Conservation (phyloP, 1,284 basidiomycete species). For the Puccinia coronata region DNA sequence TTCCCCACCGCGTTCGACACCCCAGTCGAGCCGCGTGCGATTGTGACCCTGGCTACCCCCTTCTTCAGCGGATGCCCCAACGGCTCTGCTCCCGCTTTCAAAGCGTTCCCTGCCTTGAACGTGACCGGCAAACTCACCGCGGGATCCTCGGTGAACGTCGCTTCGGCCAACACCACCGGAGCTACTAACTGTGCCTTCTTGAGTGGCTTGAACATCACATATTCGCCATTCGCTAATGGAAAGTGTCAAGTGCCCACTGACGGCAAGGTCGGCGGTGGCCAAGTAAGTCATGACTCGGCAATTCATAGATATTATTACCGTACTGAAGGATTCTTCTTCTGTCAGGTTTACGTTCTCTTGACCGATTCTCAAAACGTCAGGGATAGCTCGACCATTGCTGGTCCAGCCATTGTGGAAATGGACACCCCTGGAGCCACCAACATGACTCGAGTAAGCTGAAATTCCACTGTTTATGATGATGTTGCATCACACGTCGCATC, state of each 20-base stretch:
- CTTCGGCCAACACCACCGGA: slow-evolving; percentile 1
- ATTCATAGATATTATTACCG: background rate
- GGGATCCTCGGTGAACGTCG: slow-evolving; percentile 21
- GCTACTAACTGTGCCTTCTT: slow-evolving; percentile 35
- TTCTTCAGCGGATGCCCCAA: slow-evolving; percentile 36
- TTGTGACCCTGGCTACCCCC: slow-evolving; percentile 30
- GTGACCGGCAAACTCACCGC: slow-evolving; percentile 15
- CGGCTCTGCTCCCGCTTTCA: slow-evolving; percentile 25
- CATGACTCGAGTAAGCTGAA: background rate
- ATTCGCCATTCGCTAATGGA: slow-evolving; percentile 10
- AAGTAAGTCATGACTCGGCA: slow-evolving; percentile 8
- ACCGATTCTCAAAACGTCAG: slow-evolving; percentile 31
- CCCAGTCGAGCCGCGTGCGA: slow-evolving; percentile 19
- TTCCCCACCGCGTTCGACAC: slow-evolving; percentile 46
- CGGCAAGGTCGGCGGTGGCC: slow-evolving; percentile 36
- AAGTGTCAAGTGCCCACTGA: slow-evolving; percentile 26
- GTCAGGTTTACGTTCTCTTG: slow-evolving; percentile 37
- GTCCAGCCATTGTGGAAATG: slow-evolving; percentile 33
- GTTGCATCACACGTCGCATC: background rate
- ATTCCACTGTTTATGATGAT: background rate
- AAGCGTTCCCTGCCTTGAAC: slow-evolving; percentile 37
- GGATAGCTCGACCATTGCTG: slow-evolving; percentile 34
- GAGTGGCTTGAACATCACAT: slow-evolving; percentile 35
- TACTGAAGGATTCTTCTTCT: background rate
- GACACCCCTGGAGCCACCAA: slow-evolving; percentile 20